Evolutionary conservation across 495 filamentous ascomycete species (phyloP), one percentile per base, ranked within the genome.

Genomic region (Penicillium goetzii): DNA sequence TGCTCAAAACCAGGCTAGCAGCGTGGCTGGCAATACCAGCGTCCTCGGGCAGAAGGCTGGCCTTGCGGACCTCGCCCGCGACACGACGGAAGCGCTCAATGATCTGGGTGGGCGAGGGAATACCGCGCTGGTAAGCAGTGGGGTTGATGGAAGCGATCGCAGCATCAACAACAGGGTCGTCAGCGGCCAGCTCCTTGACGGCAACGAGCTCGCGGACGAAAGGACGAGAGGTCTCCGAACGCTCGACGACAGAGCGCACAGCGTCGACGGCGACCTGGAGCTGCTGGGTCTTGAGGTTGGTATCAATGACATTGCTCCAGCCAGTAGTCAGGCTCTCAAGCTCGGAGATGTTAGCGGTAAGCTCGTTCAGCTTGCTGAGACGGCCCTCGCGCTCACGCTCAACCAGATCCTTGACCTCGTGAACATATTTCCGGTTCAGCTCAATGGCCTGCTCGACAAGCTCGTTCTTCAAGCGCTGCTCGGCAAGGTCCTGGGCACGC

Each of bases 21-120:
- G 93, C 92, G 74, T 98, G 95, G 70, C 90, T 92, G 15, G 95
- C 93, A 23, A 97, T 91, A 61, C 95, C 95, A 4, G 96, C 95
- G 67, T 96, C 88, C 56, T 96, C 92, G 21, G 95, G 95, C 15
- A 99, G 81, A 23, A 98, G 83, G 50, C 89, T 88, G 23, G 95
- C 94, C 83, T 98, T 98, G 66, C 96, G 86, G 21, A 98, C 95
- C 80, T 98, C 96, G 59, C 81, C 80, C 11, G 94, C 90, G n/a
- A 99, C 94, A 38, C 92, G 89, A 47, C 95, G 90, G 88, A 99
- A 99, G 57, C 94, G 90, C 75, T 97, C 95, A 59, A 98, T 88
- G 21, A 99, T 88, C 74, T 94, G 89, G 6, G 90, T 80, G 0
- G 88, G 79, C 2, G 91, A 92, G 26, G 93, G 86, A 60, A 99